These are phyloP conservation scores for Paxillus rubicundulus DNA, from an alignment of 768 basidiomycete genomes.

Conservation along the genomic window DNA sequence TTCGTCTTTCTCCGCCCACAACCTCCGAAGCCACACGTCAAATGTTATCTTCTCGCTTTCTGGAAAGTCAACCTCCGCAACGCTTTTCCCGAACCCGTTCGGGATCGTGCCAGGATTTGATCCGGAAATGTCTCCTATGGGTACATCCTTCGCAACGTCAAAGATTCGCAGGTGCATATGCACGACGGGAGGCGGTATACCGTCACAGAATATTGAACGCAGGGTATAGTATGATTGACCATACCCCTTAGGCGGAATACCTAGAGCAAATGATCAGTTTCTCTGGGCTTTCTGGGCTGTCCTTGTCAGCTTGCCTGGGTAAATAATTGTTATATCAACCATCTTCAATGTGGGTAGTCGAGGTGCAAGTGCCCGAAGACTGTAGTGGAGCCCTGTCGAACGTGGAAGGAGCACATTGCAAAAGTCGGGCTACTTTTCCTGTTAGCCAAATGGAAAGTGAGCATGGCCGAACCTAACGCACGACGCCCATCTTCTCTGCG, in stretches of 20 bases:
- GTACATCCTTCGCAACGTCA: slow-evolving; percentile 62
- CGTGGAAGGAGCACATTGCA: slow-evolving; percentile 82
- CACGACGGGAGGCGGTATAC: slow-evolving; percentile 78
- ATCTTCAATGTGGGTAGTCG: slow-evolving; percentile 74
- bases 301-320: slow-evolving; percentile 61
- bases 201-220: slow-evolving; percentile 80
- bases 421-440: slow-evolving; percentile 63
- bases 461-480: slow-evolving; percentile 42
- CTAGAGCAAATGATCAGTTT: slow-evolving; percentile 34
- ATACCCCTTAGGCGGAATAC: slow-evolving; percentile 74
- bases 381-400: slow-evolving; percentile 87
- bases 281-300: not conserved
- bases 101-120: slow-evolving; percentile 32
- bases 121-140: slow-evolving; percentile 59
- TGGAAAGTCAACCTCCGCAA: slow-evolving; percentile 49
- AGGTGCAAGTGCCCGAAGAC: slow-evolving; percentile 75
- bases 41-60: slow-evolving; percentile 63
- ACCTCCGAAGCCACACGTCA: slow-evolving; percentile 75
- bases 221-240: slow-evolving; percentile 90
- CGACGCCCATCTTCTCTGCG: slow-evolving; percentile 85
- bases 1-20: slow-evolving; percentile 86
- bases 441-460: slow-evolving; percentile 10
- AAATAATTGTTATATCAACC: slow-evolving; percentile 89
- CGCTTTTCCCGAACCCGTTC: slow-evolving; percentile 27
- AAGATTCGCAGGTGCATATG: slow-evolving; percentile 87